A percentile compares a stretch with the other conserved stretches of the same genome.
These are phyloP conservation scores for Arxiozyma slooffiae DNA, from an alignment of 1,139 yeast genomes.

Conservation along the genomic window DNA sequence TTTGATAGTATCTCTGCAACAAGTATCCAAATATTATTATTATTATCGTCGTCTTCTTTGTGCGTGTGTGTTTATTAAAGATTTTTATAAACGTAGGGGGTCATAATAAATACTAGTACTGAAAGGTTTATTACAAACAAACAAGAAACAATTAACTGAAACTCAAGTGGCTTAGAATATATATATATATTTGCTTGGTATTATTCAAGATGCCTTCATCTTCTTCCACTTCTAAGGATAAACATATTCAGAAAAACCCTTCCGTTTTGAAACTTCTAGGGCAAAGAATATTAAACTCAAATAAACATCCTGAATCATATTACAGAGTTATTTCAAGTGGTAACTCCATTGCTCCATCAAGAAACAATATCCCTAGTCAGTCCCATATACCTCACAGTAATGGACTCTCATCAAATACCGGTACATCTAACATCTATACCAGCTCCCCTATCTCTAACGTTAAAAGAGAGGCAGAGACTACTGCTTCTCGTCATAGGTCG, in stretches of 20 bases:
- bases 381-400: neutral
- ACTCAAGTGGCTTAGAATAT: too few relatives aligned
- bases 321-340: constrained; percentile 1
- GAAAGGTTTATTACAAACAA: too few relatives aligned
- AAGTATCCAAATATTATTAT: too few relatives aligned
- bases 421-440: neutral
- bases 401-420: neutral
- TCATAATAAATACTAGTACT: too few relatives aligned
- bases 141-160: too few relatives aligned
- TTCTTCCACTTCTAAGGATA: neutral
- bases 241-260: constrained; percentile 5
- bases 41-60: too few relatives aligned
- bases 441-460: neutral
- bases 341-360: constrained; percentile 8
- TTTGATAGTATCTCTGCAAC: too few relatives aligned
- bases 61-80: too few relatives aligned
- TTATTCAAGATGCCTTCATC: neutral
- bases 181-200: too few relatives aligned
- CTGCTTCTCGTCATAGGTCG: constrained; percentile 6
- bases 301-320: constrained; percentile 7
- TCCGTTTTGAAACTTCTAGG: constrained; percentile 19
- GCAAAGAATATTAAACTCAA: constrained; percentile 13
- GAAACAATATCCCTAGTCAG: neutral
- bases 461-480: neutral
- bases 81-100: too few relatives aligned